A percentile compares a stretch with the other conserved stretches of the same genome.
Evolutionary conservation across 2,329 filamentous ascomycete genomes (phyloP).

Genomic region (Botrytis hyacinthi): DNA sequence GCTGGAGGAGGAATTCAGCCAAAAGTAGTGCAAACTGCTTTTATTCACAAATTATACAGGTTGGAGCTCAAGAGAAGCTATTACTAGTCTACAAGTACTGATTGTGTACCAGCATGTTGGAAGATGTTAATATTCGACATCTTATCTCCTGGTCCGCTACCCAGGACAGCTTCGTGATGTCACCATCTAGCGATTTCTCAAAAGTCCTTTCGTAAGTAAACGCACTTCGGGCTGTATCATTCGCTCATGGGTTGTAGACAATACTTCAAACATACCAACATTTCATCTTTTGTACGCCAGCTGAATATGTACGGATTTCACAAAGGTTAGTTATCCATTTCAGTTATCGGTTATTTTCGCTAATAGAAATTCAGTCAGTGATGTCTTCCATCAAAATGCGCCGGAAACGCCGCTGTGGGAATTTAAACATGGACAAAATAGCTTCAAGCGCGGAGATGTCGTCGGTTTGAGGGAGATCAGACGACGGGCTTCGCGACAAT

Average conservation of each 20-base stretch:
- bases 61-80: conserved; percentile 47
- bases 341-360: conserved; percentile 28
- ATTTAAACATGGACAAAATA: conserved; percentile 97
- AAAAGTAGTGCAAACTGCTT: conserved; percentile 97
- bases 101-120: conserved; percentile 73
- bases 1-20: conserved; percentile 82
- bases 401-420: conserved; percentile 96
- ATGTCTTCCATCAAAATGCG: conserved; percentile 93
- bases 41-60: conserved; percentile 99
- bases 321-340: conserved; percentile 65
- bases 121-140: conserved; percentile 89
- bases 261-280: conserved; percentile 99
- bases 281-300: conserved; percentile 96
- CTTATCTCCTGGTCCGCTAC: conserved; percentile 94
- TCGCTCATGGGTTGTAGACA: conserved; percentile 55
- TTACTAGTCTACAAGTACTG: conserved; percentile 20
- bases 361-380: conserved; percentile 68
- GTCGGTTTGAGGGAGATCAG: conserved; percentile 93
- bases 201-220: conserved; percentile 88
- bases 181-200: conserved; percentile 92
- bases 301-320: conserved; percentile 99
- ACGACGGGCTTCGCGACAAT: conserved; percentile 86
- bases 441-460: conserved; percentile 92
- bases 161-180: conserved; percentile 98
- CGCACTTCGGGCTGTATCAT: conserved; percentile 15